Evolutionary conservation across 2,329 filamentous ascomycete species (phyloP).

Genomic region (Fusarium dlaminii): DNA sequence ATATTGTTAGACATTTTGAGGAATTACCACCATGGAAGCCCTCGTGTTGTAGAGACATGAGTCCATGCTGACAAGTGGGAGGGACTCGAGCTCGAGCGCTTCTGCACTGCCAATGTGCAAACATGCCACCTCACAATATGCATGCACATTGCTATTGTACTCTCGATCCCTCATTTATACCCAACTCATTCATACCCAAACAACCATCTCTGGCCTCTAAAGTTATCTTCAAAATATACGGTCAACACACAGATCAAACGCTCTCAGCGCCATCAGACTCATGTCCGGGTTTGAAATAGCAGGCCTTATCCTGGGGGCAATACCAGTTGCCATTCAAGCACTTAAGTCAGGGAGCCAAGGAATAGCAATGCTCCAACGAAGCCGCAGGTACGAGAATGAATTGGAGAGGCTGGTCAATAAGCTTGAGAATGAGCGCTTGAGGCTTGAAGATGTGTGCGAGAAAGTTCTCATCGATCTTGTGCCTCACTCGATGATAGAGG

Average conservation of each 20-base stretch:
- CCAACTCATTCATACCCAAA: not conserved
- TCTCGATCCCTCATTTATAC: not conserved
- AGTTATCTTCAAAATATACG: not conserved
- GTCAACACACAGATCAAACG: too few relatives aligned
- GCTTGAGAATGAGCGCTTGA: not conserved
- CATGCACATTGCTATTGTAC: not conserved
- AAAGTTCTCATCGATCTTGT: not conserved
- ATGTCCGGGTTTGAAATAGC: not conserved
- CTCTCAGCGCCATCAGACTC: not conserved
- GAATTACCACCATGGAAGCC: not conserved
- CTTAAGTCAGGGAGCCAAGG: not conserved
- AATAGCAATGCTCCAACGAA: rapidly evolving
- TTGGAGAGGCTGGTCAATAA: not conserved
- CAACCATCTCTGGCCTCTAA: not conserved
- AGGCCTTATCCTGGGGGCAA: not conserved
- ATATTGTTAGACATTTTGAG: not conserved
- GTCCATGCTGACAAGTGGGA: not conserved
- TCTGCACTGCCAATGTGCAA: not conserved
- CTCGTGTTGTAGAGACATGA: not conserved
- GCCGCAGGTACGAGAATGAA: not conserved
- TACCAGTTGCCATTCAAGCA: not conserved
- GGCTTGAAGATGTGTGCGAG: not conserved
- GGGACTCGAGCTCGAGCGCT: too few relatives aligned
- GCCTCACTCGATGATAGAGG: not conserved
- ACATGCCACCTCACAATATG: not conserved